phyloP scores from a whole-genome alignment of 2,329 filamentous ascomycete genomes.

The Fonsecaea erecta region DNA sequence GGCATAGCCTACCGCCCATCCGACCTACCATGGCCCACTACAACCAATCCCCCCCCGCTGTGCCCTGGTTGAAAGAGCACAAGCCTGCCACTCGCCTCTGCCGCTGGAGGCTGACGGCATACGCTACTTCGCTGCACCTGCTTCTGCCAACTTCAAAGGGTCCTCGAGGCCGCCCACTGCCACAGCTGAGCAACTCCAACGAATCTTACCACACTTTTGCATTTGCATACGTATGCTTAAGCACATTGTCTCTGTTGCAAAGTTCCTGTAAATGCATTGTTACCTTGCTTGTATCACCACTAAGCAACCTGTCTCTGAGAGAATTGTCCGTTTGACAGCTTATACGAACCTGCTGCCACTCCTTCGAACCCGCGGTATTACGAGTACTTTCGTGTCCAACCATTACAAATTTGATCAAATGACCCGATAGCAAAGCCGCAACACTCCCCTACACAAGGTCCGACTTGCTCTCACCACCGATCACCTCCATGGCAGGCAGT shows the following conservation, averaged over 20 bases:
- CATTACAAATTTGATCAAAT: conserved; percentile 17
- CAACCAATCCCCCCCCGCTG: conserved; percentile 8
- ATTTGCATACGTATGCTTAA: not conserved
- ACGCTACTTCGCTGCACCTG: conserved; percentile 2
- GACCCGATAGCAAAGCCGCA: conserved; percentile 12
- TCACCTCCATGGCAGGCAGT: conserved; percentile 21
- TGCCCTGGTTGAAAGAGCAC: conserved; percentile 7
- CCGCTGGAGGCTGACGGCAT: conserved; percentile 17
- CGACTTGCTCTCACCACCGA: not conserved
- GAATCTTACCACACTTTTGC: conserved; percentile 10
- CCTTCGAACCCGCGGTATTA: not conserved
- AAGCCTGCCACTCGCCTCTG: conserved; percentile 10
- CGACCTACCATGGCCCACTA: not conserved
- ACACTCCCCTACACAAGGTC: not conserved
- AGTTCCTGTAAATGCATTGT: not conserved
- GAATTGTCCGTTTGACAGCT: conserved; percentile 4
- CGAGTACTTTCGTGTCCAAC: not conserved
- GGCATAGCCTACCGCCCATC: not conserved
- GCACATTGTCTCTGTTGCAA: not conserved
- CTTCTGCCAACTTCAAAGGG: conserved; percentile 15
- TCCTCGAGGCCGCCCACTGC: conserved; percentile 17
- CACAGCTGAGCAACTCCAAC: not conserved
- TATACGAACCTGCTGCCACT: conserved; percentile 11
- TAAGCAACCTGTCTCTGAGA: not conserved
- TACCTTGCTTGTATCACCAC: not conserved